These are phyloP conservation scores for Phoenix dactylifera DNA, from an alignment of 176 grass and related monocot genomes.

Conservation along the genomic window DNA sequence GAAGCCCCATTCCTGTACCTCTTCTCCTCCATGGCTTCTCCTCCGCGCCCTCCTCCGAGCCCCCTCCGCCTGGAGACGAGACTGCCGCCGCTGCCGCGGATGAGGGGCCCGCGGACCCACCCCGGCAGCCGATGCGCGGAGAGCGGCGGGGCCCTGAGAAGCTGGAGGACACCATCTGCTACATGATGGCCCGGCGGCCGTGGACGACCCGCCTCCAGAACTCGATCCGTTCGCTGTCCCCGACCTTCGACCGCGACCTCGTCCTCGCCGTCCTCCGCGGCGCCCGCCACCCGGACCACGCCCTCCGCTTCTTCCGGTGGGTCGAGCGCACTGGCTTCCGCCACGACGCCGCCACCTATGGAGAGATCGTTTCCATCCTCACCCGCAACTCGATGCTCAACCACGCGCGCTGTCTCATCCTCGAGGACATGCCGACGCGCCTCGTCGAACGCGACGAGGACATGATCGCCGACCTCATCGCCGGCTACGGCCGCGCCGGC, in stretches of 20 bases:
- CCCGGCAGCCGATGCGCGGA: neutral
- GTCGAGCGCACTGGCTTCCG: conserved; percentile 70
- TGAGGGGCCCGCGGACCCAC: neutral
- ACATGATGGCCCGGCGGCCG: conserved; percentile 68
- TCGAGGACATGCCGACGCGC: conserved; percentile 79
- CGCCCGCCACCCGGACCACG: conserved; percentile 34
- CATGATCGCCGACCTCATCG: conserved; percentile 54
- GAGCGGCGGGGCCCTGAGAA: conserved; percentile 23
- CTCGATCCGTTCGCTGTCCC: conserved; percentile 65
- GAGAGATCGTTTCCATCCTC: conserved; percentile 48
- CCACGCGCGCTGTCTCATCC: conserved; percentile 87
- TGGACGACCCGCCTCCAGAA: conserved; percentile 96
- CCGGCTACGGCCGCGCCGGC: conserved; percentile 46
- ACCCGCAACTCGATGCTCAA: conserved; percentile 70
- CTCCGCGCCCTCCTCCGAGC: conserved; percentile 2
- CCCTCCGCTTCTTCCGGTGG: conserved; percentile 92
- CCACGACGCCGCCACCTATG: conserved; percentile 46
- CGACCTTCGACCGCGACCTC: conserved; percentile 33
- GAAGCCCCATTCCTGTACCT: conserved; percentile 1
- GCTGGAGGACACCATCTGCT: conserved; percentile 67
- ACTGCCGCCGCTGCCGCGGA: neutral
- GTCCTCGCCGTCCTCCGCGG: conserved; percentile 56
- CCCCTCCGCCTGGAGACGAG: neutral
- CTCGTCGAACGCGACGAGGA: conserved; percentile 45
- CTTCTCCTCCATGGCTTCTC: conserved; percentile 21